Conservation (phyloP, 257 asterid species). For the Nicotiana sylvestris region DNA sequence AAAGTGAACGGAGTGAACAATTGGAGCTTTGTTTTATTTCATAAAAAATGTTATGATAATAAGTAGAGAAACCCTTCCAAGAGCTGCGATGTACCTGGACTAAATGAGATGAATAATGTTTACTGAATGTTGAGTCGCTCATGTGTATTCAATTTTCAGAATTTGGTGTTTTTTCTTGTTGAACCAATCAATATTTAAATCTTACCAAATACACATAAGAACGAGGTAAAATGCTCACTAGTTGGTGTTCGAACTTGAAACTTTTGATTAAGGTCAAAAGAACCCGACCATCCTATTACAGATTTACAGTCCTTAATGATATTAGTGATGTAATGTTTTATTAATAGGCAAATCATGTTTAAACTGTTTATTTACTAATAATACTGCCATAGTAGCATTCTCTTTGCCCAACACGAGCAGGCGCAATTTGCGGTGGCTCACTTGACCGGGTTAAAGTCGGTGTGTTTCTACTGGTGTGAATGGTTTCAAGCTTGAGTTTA, state of each 20-base stretch:
- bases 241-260: not conserved
- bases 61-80: not conserved
- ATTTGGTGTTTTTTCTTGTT: not conserved
- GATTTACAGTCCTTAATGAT: not conserved
- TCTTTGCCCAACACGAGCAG: conserved; percentile 29
- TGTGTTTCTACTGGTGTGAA: conserved; percentile 14
- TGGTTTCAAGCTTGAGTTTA: not conserved
- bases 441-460: conserved; percentile 31
- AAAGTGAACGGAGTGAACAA: conserved; percentile 26
- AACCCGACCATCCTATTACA: not conserved
- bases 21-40: conserved; percentile 11
- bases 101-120: conserved; percentile 1
- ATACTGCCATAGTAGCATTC: conserved; percentile 27
- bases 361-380: not conserved
- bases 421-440: conserved; percentile 41
- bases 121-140: not conserved
- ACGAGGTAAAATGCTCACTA: not conserved
- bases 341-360: not conserved
- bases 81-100: not conserved
- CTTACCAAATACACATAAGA: no score
- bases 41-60: conserved; percentile 2
- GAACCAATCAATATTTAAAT: not conserved
- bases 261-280: not conserved
- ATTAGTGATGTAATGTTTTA: not conserved
- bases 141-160: not conserved